Base-by-base conservation (phyloP, 345 rosid genomes). In the Populus deltoides region DNA sequence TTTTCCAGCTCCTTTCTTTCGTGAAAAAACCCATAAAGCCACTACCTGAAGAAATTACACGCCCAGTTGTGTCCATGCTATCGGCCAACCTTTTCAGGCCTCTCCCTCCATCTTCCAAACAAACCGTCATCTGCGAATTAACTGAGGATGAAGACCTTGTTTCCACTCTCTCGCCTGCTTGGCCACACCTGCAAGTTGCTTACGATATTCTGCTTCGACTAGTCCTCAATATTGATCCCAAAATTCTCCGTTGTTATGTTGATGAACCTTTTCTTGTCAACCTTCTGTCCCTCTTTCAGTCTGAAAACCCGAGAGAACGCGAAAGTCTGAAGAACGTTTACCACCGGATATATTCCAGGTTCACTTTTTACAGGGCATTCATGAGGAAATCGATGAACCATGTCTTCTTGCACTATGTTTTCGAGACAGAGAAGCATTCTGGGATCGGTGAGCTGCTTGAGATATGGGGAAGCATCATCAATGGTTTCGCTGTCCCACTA, bases 381-480 rank as follows among this genome's bases (percentile, higher is more conserved):
- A 90, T 90, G 91, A 88, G 92, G 72, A 88, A 90, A 79, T 86
- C 89, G 9, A 88, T 90, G 92, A 85, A 81, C 3, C 86, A 87
- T 53, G 87, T 86, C 20, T 86, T 91, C 80, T 73, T 91, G 76
- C 68, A 74, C 27, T 81, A 84, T 45, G 72, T 78, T 53, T 91
- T 83, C 4, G 92, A 85, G 83, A 66, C 86, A 2, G 91, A 87
- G 82, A 85, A 78, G 86, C 91, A 90, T 51, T 71, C 79, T 24
- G 91, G 93, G 76, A 87, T 87, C 0, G 80, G 84, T 1, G 92
- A 91, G 72, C 39, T 90, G 70, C 88, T 88, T 8, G 93, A 90
- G 87, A 88, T 87, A 79, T 90, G 88, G 81, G 93, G 91, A 75
- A 91, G 91, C 75, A 88, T 90, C 76, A 90, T 90, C 67, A 87